Evolutionary conservation across 768 basidiomycete species (phyloP).

Genomic region (Trametopsis cervina): DNA sequence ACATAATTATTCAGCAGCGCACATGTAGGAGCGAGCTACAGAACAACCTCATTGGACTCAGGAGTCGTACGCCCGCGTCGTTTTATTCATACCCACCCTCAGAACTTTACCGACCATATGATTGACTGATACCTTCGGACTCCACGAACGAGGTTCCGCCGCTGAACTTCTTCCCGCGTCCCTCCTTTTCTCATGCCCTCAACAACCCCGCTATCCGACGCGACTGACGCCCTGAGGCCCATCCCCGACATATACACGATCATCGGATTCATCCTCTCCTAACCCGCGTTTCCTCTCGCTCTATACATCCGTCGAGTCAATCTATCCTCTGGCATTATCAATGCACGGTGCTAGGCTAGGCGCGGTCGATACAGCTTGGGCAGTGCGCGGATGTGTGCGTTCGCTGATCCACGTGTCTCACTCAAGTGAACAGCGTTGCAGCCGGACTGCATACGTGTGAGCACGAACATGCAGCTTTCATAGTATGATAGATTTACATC

Average conservation of each 20-base stretch:
- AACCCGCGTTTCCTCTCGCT: background rate
- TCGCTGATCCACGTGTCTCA: background rate
- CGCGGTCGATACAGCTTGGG: too few species aligned
- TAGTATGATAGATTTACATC: background rate
- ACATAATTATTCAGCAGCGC: too few species aligned
- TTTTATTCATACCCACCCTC: background rate
- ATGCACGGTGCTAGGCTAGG: too few species aligned
- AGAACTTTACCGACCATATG: too few species aligned
- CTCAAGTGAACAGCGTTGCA: background rate
- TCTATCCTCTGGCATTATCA: too few species aligned
- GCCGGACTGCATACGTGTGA: background rate
- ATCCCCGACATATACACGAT: background rate
- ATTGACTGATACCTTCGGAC: background rate
- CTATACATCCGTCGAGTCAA: too few species aligned
- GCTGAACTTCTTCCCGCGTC: background rate
- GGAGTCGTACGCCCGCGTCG: background rate
- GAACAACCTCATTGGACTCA: too few species aligned
- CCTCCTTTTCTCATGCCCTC: background rate
- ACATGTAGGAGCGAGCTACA: too few species aligned
- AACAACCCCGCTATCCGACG: background rate
- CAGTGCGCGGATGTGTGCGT: background rate
- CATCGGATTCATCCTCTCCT: background rate
- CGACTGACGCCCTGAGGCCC: background rate
- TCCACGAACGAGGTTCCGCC: background rate
- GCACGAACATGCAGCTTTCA: background rate